Base-by-base conservation (phyloP, 1,284 basidiomycete species). In the Psilocybe mexicana region DNA sequence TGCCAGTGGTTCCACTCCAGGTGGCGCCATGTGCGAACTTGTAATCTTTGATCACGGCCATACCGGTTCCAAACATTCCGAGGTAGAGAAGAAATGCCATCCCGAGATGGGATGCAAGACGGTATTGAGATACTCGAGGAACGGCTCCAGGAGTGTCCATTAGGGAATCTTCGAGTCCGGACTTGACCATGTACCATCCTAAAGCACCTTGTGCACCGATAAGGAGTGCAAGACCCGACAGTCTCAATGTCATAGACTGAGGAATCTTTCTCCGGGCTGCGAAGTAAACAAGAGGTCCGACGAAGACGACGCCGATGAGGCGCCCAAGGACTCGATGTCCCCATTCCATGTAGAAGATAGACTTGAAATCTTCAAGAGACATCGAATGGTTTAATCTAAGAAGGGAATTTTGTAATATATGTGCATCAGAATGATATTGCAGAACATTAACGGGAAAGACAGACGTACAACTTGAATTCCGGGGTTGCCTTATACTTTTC, bases 101-200 rank as follows among this genome's bases (percentile, higher is more conserved):
- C 14, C 92, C 90, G 11, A 99, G 83, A 73, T 99, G 97, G 26
- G 95, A 92, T 0, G 96, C 96, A 14, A 99, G 85, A 6, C 97
- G 84, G 75, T 99, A 99, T 72, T 99, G 97, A 36, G 93, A 96
- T 12, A 99, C 97, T 1, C 97, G 88, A 1, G 97, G 94, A 7
- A 95, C 88, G 11, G 88, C 86, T n/a, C 87, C 88, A 12, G 92
- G 92, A 18, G 82, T 89, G 10, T 87, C 83, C 75, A 97, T 80
- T 57, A 94, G 79, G 18, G 90, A 83, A 58, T 93, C 86, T 66
- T 94, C 91, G 10, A 99, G 79, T 1, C 97, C 97, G 8, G 94
- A 96, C 71, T 97, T 93, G 61, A 99, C 97, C 97, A 99, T 99
- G 80, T 97, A 97, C 97, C 97, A 99, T 28, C 97, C 97, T 23